phyloP scores from a whole-genome alignment of 805 yeast species.

The Phaffomyces antillensis region DNA sequence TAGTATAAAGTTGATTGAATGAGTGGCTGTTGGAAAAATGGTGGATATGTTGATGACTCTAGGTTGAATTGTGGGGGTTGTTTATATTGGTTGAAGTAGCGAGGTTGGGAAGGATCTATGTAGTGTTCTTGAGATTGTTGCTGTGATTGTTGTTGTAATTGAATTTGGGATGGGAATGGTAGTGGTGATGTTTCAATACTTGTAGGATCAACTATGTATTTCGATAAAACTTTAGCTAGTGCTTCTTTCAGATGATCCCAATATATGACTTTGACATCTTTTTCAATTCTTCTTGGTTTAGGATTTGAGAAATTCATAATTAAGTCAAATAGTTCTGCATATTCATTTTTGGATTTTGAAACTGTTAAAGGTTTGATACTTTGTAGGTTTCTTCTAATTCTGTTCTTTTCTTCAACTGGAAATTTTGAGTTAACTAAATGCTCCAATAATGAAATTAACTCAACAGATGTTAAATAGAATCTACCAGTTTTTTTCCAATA shows the following conservation, averaged over 20 bases:
- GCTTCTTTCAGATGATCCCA: slow-evolving; percentile 53
- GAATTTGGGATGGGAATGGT: neutral
- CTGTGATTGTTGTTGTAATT: neutral
- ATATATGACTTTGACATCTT: slow-evolving; percentile 59
- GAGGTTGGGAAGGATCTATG: neutral
- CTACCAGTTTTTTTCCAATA: slow-evolving; percentile 44
- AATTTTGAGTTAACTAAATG: slow-evolving; percentile 47
- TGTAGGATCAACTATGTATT: slow-evolving; percentile 33
- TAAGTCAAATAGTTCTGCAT: slow-evolving; percentile 33
- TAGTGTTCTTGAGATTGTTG: neutral
- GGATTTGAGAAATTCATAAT: slow-evolving; percentile 60
- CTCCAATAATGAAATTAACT: slow-evolving; percentile 51
- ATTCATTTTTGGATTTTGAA: slow-evolving; percentile 36
- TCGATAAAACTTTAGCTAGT: slow-evolving; percentile 47
- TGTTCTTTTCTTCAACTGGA: slow-evolving; percentile 61
- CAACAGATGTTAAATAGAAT: slow-evolving; percentile 58
- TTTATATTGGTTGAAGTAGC: neutral
- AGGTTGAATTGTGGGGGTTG: neutral
- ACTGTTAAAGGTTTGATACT: slow-evolving; percentile 55
- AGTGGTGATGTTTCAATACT: neutral
- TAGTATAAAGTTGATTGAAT: no score
- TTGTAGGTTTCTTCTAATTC: slow-evolving; percentile 61
- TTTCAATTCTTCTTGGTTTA: slow-evolving; percentile 62
- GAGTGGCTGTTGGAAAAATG: no score
- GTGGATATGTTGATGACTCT: no score